These are phyloP conservation scores for Botrytis squamosa DNA, from an alignment of 2,329 filamentous ascomycete species.

Conservation along the genomic window DNA sequence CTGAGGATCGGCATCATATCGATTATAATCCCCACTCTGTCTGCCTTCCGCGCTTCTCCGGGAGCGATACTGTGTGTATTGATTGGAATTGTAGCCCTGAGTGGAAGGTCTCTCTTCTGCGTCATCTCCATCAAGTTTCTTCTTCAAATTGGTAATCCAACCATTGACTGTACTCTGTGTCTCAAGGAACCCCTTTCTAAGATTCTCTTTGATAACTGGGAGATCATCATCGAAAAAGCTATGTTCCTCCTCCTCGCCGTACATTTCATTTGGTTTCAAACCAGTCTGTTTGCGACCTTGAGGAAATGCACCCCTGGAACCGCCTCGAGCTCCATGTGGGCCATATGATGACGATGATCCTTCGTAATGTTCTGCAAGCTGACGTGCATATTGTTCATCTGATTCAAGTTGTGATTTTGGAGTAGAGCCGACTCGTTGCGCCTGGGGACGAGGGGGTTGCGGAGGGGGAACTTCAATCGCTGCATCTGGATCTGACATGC, in stretches of 20 bases:
- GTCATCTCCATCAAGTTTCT: constrained; percentile 88
- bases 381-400: constrained; percentile 88
- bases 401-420: constrained; percentile 80
- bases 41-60: constrained; percentile 63
- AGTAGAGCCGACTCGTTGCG: constrained; percentile 50
- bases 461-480: constrained; percentile 61
- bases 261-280: constrained; percentile 50
- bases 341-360: constrained; percentile 58
- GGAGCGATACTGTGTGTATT: constrained; percentile 28
- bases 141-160: constrained; percentile 89
- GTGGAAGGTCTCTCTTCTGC: constrained; percentile 47
- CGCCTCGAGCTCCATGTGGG: constrained; percentile 43
- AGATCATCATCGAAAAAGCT: constrained; percentile 97
- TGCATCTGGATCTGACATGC: constrained; percentile 78
- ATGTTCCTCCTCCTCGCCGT: constrained; percentile 70
- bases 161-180: constrained; percentile 90
- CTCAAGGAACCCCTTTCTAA: constrained; percentile 91
- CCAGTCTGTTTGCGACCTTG: constrained; percentile 51
- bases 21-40: constrained; percentile 81
- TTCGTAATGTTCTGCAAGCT: constrained; percentile 84
- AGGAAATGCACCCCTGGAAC: constrained; percentile 34
- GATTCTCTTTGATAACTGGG: constrained; percentile 86
- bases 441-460: constrained; percentile 76
- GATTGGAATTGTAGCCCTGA: constrained; percentile 40
- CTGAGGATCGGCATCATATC: constrained; percentile 92